Percentiles rank a stretch among this genome's conserved stretches.
These are phyloP conservation scores for Medicago arabica DNA, from an alignment of 306 rosid species.

Conservation along the genomic window DNA sequence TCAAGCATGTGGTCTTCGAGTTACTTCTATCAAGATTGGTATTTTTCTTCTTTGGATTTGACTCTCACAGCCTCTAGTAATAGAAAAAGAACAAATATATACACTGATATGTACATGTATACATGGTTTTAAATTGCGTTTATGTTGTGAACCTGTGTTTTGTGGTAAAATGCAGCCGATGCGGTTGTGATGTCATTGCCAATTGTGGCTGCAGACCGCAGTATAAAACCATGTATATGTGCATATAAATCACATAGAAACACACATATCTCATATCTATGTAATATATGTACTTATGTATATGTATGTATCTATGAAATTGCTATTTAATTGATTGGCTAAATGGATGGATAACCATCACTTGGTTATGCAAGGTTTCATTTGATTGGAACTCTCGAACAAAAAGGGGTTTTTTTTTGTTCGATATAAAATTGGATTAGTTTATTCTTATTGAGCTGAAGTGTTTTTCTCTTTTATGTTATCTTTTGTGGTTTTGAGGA, in stretches of 20 bases:
- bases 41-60: constrained; percentile 31
- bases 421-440: constrained; percentile 10
- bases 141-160: not conserved
- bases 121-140: not conserved
- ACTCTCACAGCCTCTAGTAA: not conserved
- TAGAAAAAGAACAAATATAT: too few relatives aligned
- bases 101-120: not conserved
- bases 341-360: constrained; percentile 13
- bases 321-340: constrained; percentile 32
- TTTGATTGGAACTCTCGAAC: constrained; percentile 30
- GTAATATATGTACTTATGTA: not conserved
- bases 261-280: not conserved
- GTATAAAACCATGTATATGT: not conserved
- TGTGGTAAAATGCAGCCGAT: not conserved
- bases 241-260: not conserved
- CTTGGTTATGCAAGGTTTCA: constrained; percentile 18
- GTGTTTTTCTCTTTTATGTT: constrained; percentile 17
- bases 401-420: not conserved
- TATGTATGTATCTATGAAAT: not conserved
- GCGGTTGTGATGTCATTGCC: not conserved
- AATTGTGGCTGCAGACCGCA: not conserved
- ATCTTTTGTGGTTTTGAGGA: constrained; percentile 36
- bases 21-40: constrained; percentile 92
- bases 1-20: constrained; percentile 84
- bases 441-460: constrained; percentile 12